Percentiles rank a stretch among this genome's conserved stretches.
Evolutionary conservation across 495 filamentous ascomycete genomes (phyloP).

Genomic region (Penicillium bialowiezense): DNA sequence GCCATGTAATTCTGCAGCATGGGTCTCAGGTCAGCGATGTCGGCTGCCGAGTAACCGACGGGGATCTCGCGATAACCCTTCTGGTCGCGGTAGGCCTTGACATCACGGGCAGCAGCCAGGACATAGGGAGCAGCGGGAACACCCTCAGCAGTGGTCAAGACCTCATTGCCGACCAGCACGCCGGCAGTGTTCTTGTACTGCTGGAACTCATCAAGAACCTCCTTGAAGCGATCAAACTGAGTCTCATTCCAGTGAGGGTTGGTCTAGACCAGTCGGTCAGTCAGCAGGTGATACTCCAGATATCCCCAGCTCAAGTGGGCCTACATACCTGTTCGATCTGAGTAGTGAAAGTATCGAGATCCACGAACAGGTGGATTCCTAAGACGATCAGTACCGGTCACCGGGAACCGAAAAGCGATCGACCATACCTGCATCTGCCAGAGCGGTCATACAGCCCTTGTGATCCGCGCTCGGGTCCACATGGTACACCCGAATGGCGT

Average conservation of each 20-base stretch:
- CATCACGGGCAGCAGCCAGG: constrained; percentile 74
- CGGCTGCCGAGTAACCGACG: constrained; percentile 86
- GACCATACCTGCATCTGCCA: constrained; percentile 60
- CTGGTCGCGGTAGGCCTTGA: constrained; percentile 75
- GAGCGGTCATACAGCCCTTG: constrained; percentile 68
- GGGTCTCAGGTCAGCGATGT: constrained; percentile 76
- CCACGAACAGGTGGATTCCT: constrained; percentile 68
- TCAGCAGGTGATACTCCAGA: too few relatives aligned
- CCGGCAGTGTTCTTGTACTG: constrained; percentile 76
- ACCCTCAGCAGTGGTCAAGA: constrained; percentile 53
- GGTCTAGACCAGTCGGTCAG: constrained; percentile 18
- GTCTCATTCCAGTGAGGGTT: constrained; percentile 64
- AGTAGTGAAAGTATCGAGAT: constrained; percentile 81
- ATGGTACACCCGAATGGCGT: constrained; percentile 87
- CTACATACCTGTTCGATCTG: constrained; percentile 66
- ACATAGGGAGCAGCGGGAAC: constrained; percentile 75
- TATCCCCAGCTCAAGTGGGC: background rate
- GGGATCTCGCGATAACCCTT: constrained; percentile 83
- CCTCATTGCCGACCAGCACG: constrained; percentile 86
- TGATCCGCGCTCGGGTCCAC: constrained; percentile 71
- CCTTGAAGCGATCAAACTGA: constrained; percentile 62
- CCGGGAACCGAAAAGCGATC: background rate
- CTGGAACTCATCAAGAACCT: constrained; percentile 76
- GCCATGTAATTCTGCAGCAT: constrained; percentile 88
- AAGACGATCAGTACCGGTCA: background rate